phyloP scores from a whole-genome alignment of 257 asterid genomes.

The Nicotiana obtusifolia region DNA sequence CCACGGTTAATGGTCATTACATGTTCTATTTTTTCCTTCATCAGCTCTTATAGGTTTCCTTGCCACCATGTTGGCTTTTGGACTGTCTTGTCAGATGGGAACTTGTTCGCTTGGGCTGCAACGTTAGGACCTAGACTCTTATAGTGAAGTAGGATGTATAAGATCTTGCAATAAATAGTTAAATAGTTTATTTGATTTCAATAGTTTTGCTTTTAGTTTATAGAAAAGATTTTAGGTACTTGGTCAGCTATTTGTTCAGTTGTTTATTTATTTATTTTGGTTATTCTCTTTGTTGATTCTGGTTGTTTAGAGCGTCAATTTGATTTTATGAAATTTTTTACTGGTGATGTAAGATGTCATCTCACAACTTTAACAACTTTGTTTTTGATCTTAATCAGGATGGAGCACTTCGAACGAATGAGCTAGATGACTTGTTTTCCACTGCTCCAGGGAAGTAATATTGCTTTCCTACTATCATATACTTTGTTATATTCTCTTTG shows the following conservation, averaged over 20 bases:
- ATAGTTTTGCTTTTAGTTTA: background rate
- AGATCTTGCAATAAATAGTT: background rate
- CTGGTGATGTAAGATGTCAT: background rate
- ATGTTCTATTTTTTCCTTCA: background rate
- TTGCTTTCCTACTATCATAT: slow-evolving; percentile 11
- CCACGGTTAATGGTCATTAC: background rate
- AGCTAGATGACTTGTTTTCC: no score
- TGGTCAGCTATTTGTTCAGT: background rate
- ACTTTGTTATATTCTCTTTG: background rate
- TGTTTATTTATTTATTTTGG: background rate
- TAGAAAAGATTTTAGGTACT: background rate
- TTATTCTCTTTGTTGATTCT: background rate
- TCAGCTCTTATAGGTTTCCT: background rate
- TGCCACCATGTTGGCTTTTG: background rate
- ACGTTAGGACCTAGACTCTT: background rate
- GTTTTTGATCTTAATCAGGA: slow-evolving; percentile 31
- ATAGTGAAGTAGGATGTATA: background rate
- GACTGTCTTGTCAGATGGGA: background rate
- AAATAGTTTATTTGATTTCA: background rate
- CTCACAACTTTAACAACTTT: background rate
- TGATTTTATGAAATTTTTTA: background rate
- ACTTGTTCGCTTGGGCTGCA: background rate
- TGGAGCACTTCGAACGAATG: no score
- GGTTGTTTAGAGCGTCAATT: slow-evolving; percentile 11
- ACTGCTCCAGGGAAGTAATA: no score